Evolutionary conservation across 345 rosid species (phyloP).

Genomic region (Adansonia digitata): DNA sequence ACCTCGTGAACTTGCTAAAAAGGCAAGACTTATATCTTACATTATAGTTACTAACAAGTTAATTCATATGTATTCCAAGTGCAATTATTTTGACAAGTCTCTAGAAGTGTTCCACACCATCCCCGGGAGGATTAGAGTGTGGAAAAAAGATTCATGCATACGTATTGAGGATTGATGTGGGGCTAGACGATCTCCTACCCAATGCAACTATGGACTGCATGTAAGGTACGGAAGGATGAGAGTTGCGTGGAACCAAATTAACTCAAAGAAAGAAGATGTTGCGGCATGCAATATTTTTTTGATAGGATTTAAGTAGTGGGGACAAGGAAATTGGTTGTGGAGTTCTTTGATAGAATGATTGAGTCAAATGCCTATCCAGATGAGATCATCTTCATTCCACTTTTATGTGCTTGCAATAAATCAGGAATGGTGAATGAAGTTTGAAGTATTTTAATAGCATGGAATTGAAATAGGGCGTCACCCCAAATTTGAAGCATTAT

Average conservation of each 20-base stretch:
- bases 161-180: constrained; percentile 48
- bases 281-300: constrained; percentile 82
- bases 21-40: constrained; percentile 45
- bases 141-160: constrained; percentile 82
- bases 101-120: constrained; percentile 55
- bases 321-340: constrained; percentile 54
- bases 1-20: constrained; percentile 59
- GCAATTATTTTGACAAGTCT: constrained; percentile 60
- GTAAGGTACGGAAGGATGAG: constrained; percentile 73
- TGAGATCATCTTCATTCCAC: constrained; percentile 63
- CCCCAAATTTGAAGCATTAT: constrained; percentile 71
- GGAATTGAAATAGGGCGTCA: constrained; percentile 46
- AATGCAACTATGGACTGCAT: constrained; percentile 73
- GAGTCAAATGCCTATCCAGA: constrained; percentile 55
- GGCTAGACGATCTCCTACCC: constrained; percentile 51
- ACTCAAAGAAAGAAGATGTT: constrained; percentile 44
- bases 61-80: constrained; percentile 83
- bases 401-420: constrained; percentile 75
- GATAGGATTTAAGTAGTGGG: constrained; percentile 61
- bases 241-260: constrained; percentile 57
- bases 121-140: constrained; percentile 65
- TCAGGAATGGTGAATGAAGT: constrained; percentile 66
- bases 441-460: constrained; percentile 52
- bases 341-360: constrained; percentile 58
- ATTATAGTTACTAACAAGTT: constrained; percentile 62